Conservation (phyloP, 78 protist species). For the Capsaspora owczarzaki region DNA sequence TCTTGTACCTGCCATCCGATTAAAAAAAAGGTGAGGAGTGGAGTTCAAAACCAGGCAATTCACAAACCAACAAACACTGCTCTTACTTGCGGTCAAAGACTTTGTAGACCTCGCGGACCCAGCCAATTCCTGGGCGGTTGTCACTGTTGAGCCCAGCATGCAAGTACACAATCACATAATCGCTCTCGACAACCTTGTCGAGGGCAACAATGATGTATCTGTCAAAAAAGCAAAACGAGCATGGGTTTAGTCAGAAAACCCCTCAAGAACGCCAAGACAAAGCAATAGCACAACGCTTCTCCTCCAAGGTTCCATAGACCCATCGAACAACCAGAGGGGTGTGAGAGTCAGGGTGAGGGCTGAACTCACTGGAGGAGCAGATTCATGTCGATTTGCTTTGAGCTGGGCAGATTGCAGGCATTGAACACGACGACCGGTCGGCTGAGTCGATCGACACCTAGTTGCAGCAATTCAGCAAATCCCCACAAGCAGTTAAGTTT, state of each 20-base stretch:
- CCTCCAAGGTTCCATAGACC: background rate
- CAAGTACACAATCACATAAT: constrained; percentile 7
- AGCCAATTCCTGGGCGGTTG: constrained; percentile 18
- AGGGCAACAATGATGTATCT: background rate
- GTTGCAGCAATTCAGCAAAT: no score
- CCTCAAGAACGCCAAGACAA: background rate
- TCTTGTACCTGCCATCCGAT: constrained; percentile 38
- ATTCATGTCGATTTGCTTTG: background rate
- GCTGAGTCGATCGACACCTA: background rate
- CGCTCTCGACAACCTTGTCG: constrained; percentile 8
- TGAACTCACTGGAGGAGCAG: background rate
- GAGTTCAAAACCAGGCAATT: background rate
- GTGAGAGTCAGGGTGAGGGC: background rate
- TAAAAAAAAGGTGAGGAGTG: background rate
- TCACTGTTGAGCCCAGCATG: background rate
- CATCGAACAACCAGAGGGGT: background rate
- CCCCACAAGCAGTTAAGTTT: no score
- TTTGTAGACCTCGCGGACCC: constrained; percentile 40
- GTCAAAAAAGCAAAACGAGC: background rate
- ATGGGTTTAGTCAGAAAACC: background rate
- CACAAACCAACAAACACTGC: background rate
- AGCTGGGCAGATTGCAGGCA: background rate
- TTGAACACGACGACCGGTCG: background rate
- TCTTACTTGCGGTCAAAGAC: constrained; percentile 39
- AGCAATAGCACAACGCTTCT: background rate